A percentile compares a stretch with the other conserved stretches of the same genome.
Conservation (phyloP, 352 stramenopile genomes). For the Phytophthora europaea region DNA sequence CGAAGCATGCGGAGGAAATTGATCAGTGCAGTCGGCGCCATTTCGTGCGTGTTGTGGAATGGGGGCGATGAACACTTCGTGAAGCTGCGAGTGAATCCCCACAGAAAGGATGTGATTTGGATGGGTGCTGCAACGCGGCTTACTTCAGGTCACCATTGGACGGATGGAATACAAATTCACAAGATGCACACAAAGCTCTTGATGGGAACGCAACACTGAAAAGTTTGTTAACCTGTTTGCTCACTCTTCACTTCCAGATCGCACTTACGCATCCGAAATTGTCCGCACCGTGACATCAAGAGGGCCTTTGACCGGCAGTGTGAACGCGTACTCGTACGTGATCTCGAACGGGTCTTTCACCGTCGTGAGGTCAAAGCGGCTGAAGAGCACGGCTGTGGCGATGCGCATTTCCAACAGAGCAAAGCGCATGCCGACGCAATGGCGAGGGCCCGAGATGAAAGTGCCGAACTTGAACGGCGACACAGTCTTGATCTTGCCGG, state of each 20-base stretch:
- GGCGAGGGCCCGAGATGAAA: slow-evolving; percentile 64
- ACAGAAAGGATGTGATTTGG: slow-evolving; percentile 5
- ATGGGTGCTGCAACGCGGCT: neutral
- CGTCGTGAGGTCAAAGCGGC: slow-evolving; percentile 46
- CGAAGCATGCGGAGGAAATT: slow-evolving; percentile 25
- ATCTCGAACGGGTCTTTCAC: slow-evolving; percentile 34
- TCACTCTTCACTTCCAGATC: neutral
- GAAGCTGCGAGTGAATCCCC: neutral
- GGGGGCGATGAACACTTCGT: neutral
- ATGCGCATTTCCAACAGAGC: slow-evolving; percentile 68
- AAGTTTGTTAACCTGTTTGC: neutral
- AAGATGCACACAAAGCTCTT: too few species aligned
- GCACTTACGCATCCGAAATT: neutral
- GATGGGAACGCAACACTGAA: too few species aligned
- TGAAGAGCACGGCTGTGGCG: slow-evolving; percentile 44
- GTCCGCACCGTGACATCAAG: slow-evolving; percentile 11
- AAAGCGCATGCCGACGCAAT: slow-evolving; percentile 64
- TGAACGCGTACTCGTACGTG: slow-evolving; percentile 40
- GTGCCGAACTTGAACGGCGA: slow-evolving; percentile 61
- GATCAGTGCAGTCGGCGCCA: slow-evolving; percentile 15
- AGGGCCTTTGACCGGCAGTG: slow-evolving; percentile 30
- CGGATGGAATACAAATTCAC: neutral
- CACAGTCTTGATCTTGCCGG: slow-evolving; percentile 5
- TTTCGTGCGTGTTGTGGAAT: slow-evolving; percentile 5
- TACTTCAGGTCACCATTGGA: slow-evolving; percentile 6